Conservation (phyloP, 2,329 filamentous ascomycete species). For the Botrytis medusae region DNA sequence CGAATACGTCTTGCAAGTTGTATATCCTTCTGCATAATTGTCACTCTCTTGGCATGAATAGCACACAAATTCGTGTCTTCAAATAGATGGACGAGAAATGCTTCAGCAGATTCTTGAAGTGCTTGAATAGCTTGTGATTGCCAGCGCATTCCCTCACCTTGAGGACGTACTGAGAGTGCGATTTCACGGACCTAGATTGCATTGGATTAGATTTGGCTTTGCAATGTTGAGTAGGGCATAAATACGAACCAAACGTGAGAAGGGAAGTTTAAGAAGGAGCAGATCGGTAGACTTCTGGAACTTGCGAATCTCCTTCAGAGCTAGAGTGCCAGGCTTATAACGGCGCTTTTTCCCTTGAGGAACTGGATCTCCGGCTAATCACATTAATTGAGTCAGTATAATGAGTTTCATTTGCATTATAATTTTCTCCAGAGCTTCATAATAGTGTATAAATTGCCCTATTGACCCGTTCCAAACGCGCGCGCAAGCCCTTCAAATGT, state of each 20-base stretch:
- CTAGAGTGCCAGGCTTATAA: conserved; percentile 78
- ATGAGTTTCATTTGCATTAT: background rate
- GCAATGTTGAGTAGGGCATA: background rate
- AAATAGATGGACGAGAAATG: conserved; percentile 93
- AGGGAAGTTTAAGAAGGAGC: conserved; percentile 76
- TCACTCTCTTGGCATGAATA: conserved; percentile 94
- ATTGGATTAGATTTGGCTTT: background rate
- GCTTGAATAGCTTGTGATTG: conserved; percentile 93
- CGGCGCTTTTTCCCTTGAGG: conserved; percentile 61
- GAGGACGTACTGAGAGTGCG: conserved; percentile 61
- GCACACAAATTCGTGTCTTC: conserved; percentile 95
- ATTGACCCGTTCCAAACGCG: too few relatives aligned
- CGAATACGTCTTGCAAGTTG: conserved; percentile 82
- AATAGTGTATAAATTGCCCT: too few relatives aligned
- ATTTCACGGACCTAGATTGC: conserved; percentile 65
- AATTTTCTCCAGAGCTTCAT: too few relatives aligned
- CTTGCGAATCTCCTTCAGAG: conserved; percentile 85
- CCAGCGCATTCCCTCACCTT: conserved; percentile 77
- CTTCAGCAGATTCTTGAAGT: conserved; percentile 93
- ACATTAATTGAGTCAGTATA: background rate
- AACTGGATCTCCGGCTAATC: conserved; percentile 69
- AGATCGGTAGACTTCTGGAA: conserved; percentile 91
- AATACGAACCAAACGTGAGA: conserved; percentile 65
- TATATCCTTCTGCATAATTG: conserved; percentile 98
- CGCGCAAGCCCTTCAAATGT: background rate